Percentiles rank a stretch among this genome's conserved stretches.
Evolutionary conservation across 1,284 basidiomycete species (phyloP).

Genomic region (Fomitiporia mediterranea): DNA sequence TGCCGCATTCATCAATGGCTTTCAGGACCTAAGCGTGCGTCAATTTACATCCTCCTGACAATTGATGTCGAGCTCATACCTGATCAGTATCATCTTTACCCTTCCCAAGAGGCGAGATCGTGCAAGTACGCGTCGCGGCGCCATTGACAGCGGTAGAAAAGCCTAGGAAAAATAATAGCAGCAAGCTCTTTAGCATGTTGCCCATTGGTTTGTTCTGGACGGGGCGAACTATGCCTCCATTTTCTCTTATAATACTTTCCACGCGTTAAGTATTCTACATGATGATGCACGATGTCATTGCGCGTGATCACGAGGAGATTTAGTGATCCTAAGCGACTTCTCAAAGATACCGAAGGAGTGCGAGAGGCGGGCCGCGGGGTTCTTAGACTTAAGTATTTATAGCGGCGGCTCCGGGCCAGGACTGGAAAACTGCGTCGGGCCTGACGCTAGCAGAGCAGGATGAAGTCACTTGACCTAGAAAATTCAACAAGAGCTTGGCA

Average conservation of each 20-base stretch:
- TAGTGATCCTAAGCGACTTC: neutral
- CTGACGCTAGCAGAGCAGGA: too few relatives aligned
- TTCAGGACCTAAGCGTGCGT: conserved; percentile 2
- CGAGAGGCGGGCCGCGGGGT: neutral
- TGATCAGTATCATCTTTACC: conserved; percentile 42
- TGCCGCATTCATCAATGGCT: conserved; percentile 24
- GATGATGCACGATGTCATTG: neutral
- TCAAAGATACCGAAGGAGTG: neutral
- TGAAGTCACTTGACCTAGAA: too few relatives aligned
- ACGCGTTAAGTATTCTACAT: too few relatives aligned
- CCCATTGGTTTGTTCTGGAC: too few relatives aligned
- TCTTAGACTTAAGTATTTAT: neutral
- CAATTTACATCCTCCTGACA: neutral
- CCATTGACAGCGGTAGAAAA: neutral
- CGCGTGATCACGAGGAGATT: neutral
- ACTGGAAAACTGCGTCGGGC: too few relatives aligned
- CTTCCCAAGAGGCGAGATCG: conserved; percentile 34
- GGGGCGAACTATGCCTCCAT: too few relatives aligned
- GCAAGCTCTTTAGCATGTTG: neutral
- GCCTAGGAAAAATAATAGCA: neutral
- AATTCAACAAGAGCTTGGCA: too few relatives aligned
- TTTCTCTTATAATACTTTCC: too few relatives aligned
- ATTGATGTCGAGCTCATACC: conserved; percentile 22
- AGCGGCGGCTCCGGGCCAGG: too few relatives aligned
- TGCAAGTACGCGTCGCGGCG: conserved; percentile 29